Evolutionary conservation across 2,329 filamentous ascomycete genomes (phyloP).

Genomic region (Botryotinia narcissicola): DNA sequence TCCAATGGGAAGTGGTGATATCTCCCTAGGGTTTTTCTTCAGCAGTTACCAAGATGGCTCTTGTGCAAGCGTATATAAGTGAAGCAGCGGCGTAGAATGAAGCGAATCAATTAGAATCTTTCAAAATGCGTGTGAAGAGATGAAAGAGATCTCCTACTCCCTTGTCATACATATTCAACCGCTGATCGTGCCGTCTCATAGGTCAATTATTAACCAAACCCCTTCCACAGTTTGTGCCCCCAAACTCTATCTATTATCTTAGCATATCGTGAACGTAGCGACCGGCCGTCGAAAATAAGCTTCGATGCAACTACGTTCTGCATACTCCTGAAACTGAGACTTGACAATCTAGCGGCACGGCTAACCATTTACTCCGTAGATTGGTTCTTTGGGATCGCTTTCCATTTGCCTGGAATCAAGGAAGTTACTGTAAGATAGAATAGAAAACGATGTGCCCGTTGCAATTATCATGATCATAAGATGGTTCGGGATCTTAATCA

Average conservation of each 20-base stretch:
- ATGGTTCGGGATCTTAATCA: background rate
- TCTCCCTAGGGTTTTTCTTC: background rate
- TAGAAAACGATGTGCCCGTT: background rate
- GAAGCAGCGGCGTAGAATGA: background rate
- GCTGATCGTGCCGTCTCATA: background rate
- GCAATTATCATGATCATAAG: background rate
- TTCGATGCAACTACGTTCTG: background rate
- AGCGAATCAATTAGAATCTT: background rate
- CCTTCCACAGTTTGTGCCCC: background rate
- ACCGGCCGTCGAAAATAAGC: background rate
- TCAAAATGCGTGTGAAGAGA: background rate
- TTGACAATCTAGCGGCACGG: background rate
- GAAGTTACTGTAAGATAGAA: background rate
- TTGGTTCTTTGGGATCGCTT: background rate
- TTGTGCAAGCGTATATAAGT: background rate
- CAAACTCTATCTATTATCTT: background rate
- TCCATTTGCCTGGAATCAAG: background rate
- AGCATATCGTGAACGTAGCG: background rate
- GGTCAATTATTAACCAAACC: background rate
- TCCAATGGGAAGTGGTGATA: background rate
- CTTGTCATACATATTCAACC: background rate
- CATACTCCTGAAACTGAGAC: background rate
- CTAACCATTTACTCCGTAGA: background rate
- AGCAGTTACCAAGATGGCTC: conserved; percentile 4
- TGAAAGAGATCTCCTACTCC: background rate